Evolutionary conservation across 805 yeast species (phyloP).

Genomic region (Lipomyces orientalis): DNA sequence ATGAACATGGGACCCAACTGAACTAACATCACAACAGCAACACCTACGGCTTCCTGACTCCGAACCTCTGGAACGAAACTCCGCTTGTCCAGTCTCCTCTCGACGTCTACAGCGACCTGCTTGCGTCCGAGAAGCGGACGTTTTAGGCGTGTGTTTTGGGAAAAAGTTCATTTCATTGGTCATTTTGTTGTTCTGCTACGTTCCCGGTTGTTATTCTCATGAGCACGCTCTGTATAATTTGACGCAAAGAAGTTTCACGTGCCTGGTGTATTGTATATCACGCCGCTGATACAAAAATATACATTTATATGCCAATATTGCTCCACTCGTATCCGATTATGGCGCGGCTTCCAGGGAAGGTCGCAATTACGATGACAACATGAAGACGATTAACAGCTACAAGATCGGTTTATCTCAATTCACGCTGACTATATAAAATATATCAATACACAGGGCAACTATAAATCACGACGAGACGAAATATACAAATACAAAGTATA

Average conservation of each 20-base stretch:
- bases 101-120: slow-evolving; percentile 69
- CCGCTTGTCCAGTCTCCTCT: slow-evolving; percentile 89
- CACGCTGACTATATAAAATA: neutral
- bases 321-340: neutral
- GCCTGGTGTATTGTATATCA: neutral
- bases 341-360: neutral
- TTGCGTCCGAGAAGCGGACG: slow-evolving; percentile 37
- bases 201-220: neutral
- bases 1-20: neutral
- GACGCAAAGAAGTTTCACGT: neutral
- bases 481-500: neutral
- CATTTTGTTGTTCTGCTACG: neutral
- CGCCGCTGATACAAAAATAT: slow-evolving; percentile 4
- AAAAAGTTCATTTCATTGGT: neutral
- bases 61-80: slow-evolving; percentile 94
- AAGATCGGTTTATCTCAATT: neutral
- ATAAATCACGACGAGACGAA: neutral
- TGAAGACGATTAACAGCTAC: neutral
- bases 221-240: neutral
- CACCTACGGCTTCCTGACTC: slow-evolving; percentile 99
- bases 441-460: neutral
- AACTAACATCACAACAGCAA: slow-evolving; percentile 55
- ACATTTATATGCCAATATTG: neutral
- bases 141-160: slow-evolving; percentile 22
- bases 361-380: neutral